These are phyloP conservation scores for Pythium biforme DNA, from an alignment of 352 stramenopile species.

Conservation along the genomic window DNA sequence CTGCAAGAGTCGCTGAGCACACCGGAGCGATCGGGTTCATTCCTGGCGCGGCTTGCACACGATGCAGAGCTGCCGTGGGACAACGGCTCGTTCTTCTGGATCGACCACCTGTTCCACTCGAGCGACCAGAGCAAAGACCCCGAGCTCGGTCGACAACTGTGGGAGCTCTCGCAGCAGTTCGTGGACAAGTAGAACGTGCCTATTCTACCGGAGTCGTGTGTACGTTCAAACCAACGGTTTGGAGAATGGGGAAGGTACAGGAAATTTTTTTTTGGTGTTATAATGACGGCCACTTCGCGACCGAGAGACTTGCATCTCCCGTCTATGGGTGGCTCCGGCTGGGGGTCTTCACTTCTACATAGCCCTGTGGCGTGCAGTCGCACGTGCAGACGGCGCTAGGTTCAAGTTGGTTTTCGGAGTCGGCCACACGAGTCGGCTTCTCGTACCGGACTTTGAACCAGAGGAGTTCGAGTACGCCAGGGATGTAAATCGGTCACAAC, in stretches of 20 bases:
- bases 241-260: no score
- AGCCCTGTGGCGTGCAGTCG: not conserved
- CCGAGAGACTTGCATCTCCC: no score
- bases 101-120: constrained; percentile 39
- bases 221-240: no score
- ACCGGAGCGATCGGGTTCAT: constrained; percentile 30
- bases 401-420: not conserved
- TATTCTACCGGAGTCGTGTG: no score
- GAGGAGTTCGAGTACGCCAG: constrained; percentile 39
- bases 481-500: constrained; percentile 56
- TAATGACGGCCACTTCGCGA: no score
- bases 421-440: not conserved
- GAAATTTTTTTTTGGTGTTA: no score
- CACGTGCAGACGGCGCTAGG: no score
- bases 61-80: constrained; percentile 35
- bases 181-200: constrained; percentile 34
- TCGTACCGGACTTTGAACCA: constrained; percentile 44
- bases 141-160: constrained; percentile 26
- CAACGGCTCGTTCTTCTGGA: constrained; percentile 33
- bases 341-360: not conserved
- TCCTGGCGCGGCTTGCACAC: constrained; percentile 35
- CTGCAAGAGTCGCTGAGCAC: constrained; percentile 30
- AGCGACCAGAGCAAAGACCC: constrained; percentile 34
- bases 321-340: no score
- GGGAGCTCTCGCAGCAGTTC: constrained; percentile 32